Evolutionary conservation across 1,284 basidiomycete species (phyloP).

Genomic region (Cutaneotrichosporon cavernicola): DNA sequence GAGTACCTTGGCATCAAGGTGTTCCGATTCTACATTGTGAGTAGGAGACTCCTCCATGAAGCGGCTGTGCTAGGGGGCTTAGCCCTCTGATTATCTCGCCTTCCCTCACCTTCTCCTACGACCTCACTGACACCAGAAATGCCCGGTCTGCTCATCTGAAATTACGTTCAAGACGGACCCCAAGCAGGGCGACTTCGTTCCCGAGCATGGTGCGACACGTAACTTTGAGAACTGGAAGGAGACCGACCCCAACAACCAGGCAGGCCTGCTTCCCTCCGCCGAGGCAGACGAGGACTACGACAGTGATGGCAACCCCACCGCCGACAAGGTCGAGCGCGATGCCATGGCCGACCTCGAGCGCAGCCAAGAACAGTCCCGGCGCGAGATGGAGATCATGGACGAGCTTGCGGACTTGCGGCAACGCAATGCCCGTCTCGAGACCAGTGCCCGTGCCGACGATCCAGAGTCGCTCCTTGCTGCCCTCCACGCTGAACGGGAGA

Average conservation of each 20-base stretch:
- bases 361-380: slow-evolving; percentile 82
- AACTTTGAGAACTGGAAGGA: slow-evolving; percentile 71
- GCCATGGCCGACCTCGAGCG: slow-evolving; percentile 97
- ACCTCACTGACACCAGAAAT: slow-evolving; percentile 51
- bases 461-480: slow-evolving; percentile 41
- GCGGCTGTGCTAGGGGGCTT: too few species aligned
- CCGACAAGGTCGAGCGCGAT: slow-evolving; percentile 59
- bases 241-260: slow-evolving; percentile 35
- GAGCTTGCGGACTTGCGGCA: slow-evolving; percentile 83
- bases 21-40: slow-evolving; percentile 55
- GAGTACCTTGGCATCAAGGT: slow-evolving; percentile 95
- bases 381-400: slow-evolving; percentile 98
- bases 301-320: slow-evolving; percentile 60
- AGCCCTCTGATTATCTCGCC: neutral
- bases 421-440: slow-evolving; percentile 86
- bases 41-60: slow-evolving; percentile 8
- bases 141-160: slow-evolving; percentile 91
- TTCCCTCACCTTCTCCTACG: neutral
- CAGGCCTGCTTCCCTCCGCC: slow-evolving; percentile 47
- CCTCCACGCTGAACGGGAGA: slow-evolving; percentile 42
- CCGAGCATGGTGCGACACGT: slow-evolving; percentile 88
- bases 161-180: slow-evolving; percentile 99
- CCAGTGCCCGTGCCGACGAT: slow-evolving; percentile 60
- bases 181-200: slow-evolving; percentile 90
- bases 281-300: slow-evolving; percentile 58